Evolutionary conservation across 139 green algal species (phyloP), one percentile per base, ranked within the genome.

Genomic region (Chlamydomonas schloesseri): DNA sequence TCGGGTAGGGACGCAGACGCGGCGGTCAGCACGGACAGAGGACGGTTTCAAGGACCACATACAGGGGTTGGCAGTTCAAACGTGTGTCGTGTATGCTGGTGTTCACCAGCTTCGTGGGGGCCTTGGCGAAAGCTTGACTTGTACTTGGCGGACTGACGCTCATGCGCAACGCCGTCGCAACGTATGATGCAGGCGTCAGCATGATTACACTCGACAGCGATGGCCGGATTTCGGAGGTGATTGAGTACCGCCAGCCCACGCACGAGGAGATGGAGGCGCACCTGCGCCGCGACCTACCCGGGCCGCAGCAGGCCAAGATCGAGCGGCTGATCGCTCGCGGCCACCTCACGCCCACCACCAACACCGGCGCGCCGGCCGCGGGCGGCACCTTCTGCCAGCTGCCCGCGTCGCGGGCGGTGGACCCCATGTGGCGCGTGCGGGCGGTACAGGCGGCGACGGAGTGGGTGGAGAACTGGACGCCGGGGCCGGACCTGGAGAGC

Each of bases 381-480:
- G 42, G 29, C 28, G 64, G 47, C 46, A 71, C 11, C 67, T 77
- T 60, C 80, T 84, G 78, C 78, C 64, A 84, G 78, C 64, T 84
- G 62, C 80, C 80, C 5, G 15, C 28, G 11, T 47, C 50, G n/a
- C 47, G 68, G 11, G 29, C 64, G 28, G 57, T 86, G n/a, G 68
- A 78, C 68, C 80, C 67, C 67, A 77, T 86, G 80, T 86, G 80
- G 80, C 80, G 80, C 47, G 50, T 77, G 31, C 67, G 82, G 26
- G 82, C 82, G 34, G 71, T 87, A 34, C 64, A 81, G 60, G 82
- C 58, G 24, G 70, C 71, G 8, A 87, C 82, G 34, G 82, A 87
- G 71, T 87, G 82, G 82, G 82, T 87, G 36, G 82, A 87, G 55
- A 87, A 73, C 71, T 87, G 82, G 82, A 87, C 82, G n/a, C 71